Percentiles rank a stretch among this genome's conserved stretches.
Conservation (phyloP, 129 eudicot species). For the Pittosporum tobira region DNA sequence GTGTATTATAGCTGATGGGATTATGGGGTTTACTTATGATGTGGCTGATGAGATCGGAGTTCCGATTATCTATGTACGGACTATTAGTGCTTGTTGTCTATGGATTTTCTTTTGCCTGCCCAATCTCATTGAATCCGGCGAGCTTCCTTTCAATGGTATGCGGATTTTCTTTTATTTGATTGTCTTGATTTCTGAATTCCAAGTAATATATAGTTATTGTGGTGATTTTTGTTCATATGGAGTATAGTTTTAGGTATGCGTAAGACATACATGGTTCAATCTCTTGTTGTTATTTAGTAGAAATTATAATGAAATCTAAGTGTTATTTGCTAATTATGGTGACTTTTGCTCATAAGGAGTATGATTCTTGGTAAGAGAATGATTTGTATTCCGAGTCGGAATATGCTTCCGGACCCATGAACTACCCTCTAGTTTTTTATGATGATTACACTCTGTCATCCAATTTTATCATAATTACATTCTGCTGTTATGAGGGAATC, state of each 20-base stretch:
- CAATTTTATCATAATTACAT: too few relatives aligned
- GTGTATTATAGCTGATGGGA: constrained; percentile 28
- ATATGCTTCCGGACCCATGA: too few relatives aligned
- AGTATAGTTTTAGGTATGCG: too few relatives aligned
- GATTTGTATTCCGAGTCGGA: too few relatives aligned
- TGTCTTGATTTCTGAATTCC: not conserved
- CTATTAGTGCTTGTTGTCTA: constrained; percentile 31
- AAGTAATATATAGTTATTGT: too few relatives aligned
- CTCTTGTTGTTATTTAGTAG: not conserved
- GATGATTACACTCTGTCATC: too few relatives aligned
- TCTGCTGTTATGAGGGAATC: too few relatives aligned
- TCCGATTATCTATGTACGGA: constrained; percentile 24
- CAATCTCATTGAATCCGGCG: constrained; percentile 28
- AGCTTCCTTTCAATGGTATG: constrained; percentile 26
- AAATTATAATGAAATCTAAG: not conserved
- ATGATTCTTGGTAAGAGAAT: too few relatives aligned
- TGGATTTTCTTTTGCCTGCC: constrained; percentile 27
- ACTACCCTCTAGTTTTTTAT: too few relatives aligned
- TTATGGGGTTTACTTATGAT: constrained; percentile 17
- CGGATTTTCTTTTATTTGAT: not conserved
- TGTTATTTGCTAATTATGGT: not conserved
- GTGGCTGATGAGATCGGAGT: constrained; percentile 15
- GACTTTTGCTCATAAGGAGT: too few relatives aligned
- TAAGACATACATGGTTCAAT: too few relatives aligned
- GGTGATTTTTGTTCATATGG: too few relatives aligned